These are phyloP conservation scores for Ophiosphaerella narmari DNA, from an alignment of 2,329 filamentous ascomycete genomes.

Conservation along the genomic window DNA sequence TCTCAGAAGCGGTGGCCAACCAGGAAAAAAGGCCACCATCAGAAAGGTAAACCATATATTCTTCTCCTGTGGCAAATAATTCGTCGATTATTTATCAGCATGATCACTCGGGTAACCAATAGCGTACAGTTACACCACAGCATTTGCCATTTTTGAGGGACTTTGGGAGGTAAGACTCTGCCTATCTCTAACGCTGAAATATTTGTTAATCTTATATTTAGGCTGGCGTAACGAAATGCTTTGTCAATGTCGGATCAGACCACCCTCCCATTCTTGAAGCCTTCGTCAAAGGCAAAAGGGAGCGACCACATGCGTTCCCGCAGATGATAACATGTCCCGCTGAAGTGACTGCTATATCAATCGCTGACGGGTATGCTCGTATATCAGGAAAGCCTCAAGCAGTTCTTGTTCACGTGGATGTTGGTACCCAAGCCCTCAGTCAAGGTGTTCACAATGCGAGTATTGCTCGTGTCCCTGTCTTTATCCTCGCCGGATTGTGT, in stretches of 20 bases:
- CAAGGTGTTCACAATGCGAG: slow-evolving; percentile 68
- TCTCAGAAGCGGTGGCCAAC: too few species aligned
- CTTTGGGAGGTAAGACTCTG: slow-evolving; percentile 12
- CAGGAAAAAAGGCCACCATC: too few species aligned
- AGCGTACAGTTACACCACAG: slow-evolving; percentile 12
- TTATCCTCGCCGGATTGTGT: slow-evolving; percentile 52
- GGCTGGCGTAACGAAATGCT: slow-evolving; percentile 16
- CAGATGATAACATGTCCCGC: slow-evolving; percentile 22
- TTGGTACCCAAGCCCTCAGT: slow-evolving; percentile 71
- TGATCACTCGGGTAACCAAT: background rate
- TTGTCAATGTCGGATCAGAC: slow-evolving; percentile 29
- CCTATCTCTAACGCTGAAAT: too few species aligned
- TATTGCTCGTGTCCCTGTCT: slow-evolving; percentile 28
- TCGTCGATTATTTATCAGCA: background rate
- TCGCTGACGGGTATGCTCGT: slow-evolving; percentile 20
- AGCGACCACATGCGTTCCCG: slow-evolving; percentile 15
- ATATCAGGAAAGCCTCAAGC: slow-evolving; percentile 71
- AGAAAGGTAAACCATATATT: too few species aligned
- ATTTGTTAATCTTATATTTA: background rate
- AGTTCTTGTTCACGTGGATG: slow-evolving; percentile 75
- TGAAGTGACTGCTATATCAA: slow-evolving; percentile 22
- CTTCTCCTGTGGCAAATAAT: too few species aligned
- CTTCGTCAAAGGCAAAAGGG: slow-evolving; percentile 22
- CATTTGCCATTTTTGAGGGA: slow-evolving; percentile 20
- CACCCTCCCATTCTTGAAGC: slow-evolving; percentile 29